These are phyloP conservation scores for Hanseniaspora guilliermondii DNA, from an alignment of 805 yeast species.

Conservation along the genomic window DNA sequence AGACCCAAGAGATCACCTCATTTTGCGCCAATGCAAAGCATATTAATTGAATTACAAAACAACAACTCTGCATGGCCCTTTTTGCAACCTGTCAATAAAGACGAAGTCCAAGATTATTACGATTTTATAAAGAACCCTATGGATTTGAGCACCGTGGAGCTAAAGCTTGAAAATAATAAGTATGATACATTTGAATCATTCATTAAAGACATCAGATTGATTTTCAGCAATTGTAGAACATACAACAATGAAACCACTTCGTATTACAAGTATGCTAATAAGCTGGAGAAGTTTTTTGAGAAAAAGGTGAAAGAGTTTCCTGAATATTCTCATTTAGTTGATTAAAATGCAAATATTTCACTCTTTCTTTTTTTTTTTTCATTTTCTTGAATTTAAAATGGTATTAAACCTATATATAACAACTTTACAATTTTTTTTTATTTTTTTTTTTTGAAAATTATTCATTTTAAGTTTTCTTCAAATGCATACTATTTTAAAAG, in stretches of 20 bases:
- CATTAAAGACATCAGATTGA: slow-evolving; percentile 71
- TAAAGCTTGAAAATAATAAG: slow-evolving; percentile 78
- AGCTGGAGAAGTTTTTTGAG: slow-evolving; percentile 79
- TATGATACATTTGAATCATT: slow-evolving; percentile 86
- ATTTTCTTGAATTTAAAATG: background rate
- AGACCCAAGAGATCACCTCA: slow-evolving; percentile 91
- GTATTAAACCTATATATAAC: slow-evolving; percentile 9
- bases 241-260: slow-evolving; percentile 93
- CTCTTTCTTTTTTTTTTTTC: too few species aligned
- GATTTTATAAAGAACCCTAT: slow-evolving; percentile 95
- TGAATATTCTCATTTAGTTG: slow-evolving; percentile 75
- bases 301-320: slow-evolving; percentile 78
- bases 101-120: slow-evolving; percentile 92
- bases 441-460: background rate
- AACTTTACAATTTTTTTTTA: background rate
- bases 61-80: slow-evolving; percentile 99
- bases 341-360: slow-evolving; percentile 27
- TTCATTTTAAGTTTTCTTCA: too few species aligned
- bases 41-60: slow-evolving; percentile 76
- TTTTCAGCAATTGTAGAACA: slow-evolving; percentile 81
- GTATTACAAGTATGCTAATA: slow-evolving; percentile 86
- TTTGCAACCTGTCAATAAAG: slow-evolving; percentile 78
- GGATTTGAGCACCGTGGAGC: slow-evolving; percentile 95
- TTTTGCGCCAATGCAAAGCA: slow-evolving; percentile 81
- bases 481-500: too few species aligned